Evolutionary conservation across 805 yeast species (phyloP), one percentile per base, ranked within the genome.

Genomic region (Ogataea chonburiensis): DNA sequence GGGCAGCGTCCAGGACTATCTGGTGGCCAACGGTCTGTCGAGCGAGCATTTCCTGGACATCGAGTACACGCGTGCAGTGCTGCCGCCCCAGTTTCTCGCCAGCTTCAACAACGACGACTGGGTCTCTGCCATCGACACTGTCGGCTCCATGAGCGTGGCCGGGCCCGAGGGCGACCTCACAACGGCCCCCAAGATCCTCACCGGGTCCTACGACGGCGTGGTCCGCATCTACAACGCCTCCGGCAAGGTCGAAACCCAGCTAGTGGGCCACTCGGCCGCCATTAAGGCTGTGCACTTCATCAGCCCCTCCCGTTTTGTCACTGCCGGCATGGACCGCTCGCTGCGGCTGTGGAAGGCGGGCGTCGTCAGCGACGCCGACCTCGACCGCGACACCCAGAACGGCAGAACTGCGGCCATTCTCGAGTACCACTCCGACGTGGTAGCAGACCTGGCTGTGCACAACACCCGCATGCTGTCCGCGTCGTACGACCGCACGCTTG

Each of bases 121-220:
- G 98, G 77, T 93, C 16, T 86, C 96, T 15, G 74, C 94, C 1
- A 71, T 83, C 17, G 77, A 77, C 54, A 60, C 81, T 5, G 45
- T 59, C 38, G 54, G 50, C 42, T 67, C 61, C 8, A 61, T 50
- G 61, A 45, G 45, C 14, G 40, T 50, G 14, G 42, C 58, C 4
- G 60, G 59, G 14, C 53, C 56, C 1, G 36, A 46, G 9, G 58
- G 55, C 4, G 53, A 49, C 30, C 40, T 42, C 26, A 45, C 31
- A 28, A 61, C 67, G 50, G 77, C 66, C 42, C 71, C 79, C 20
- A 72, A 73, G 53, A 84, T 91, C 36, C 68, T 88, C 28, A 79
- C 93, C 10, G 98, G 98, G 24, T 80, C 95, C 0, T 93, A 89
- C 56, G 98, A 93, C 60, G 98, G 98, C 50, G 75, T 91, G 19